Evolutionary conservation across 345 rosid species (phyloP), one percentile per base, ranked within the genome.

Genomic region (Hevea brasiliensis): DNA sequence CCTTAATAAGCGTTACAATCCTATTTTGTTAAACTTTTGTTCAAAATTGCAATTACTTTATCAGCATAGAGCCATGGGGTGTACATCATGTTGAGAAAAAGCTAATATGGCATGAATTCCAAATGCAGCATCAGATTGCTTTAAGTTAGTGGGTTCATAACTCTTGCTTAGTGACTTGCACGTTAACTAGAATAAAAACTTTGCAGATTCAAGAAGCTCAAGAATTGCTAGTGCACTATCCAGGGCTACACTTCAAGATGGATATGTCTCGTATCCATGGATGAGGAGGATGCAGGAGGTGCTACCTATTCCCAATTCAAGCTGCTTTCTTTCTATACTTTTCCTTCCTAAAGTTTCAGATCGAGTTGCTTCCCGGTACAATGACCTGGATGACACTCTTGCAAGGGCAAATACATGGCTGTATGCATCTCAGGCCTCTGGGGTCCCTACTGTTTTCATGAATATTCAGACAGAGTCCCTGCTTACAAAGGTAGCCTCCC

Each of bases 391-490:
- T 76, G 98, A 95, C 80, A 95, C 99, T n/a, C 92, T 95, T 60
- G 92, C 99, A 48, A 86, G 98, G 53, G 99, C 98, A 14, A 87
- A 92, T 72, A 85, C 92, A 8, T 95, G 99, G 99, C 84, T 95
- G 29, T 82, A 82, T 47, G 89, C 96, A 5, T 91, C 98, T 67
- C 97, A 91, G 78, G 85, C 85, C 45, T 81, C 88, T 35, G 98
- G 98, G 0, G 94, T 92, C 45, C 99, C 98, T 0, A 76, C 92
- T 62, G 89, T 83, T 57, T 92, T 95, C 77, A 89, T 89, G 88
- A 95, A 89, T 74, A 88, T 95, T 77, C 99, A 95, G 85, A 95
- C 92, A 0, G 98, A 95, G 75, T 89, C 98, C 72, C 73, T 95
- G 69, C 97, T 95, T 12, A 95, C 99, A 6, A 95, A 95, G 98